phyloP scores from a whole-genome alignment of 129 eudicot species.

The sunflower (Helianthus annuus) region HanXRQr2.0-SUNRISE NC_035446.2:25109259-25109758 shows the following conservation, averaged over 20 bases:
- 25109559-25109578: constrained; percentile 34
- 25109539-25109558: constrained; percentile 33
- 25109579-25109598: constrained; percentile 36
- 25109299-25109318: no score
- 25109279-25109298: no score
- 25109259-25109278: no score
- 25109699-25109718: constrained; percentile 27
- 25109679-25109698: constrained; percentile 18
- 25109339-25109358: no score
- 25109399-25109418: no score
- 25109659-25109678: constrained; percentile 11
- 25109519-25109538: constrained; percentile 23
- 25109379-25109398: no score
- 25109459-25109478: no score
- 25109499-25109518: constrained; percentile 25
- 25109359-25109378: no score
- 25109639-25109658: constrained; percentile 1
- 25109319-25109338: no score
- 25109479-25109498: no score
- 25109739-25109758: constrained; percentile 21
- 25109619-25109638: neutral
- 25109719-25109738: constrained; percentile 26
- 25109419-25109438: no score
- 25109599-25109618: constrained; percentile 31
- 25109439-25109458: no score